Conservation (phyloP, 2,329 filamentous ascomycete species). For the Sclerotinia sclerotiorum region DNA sequence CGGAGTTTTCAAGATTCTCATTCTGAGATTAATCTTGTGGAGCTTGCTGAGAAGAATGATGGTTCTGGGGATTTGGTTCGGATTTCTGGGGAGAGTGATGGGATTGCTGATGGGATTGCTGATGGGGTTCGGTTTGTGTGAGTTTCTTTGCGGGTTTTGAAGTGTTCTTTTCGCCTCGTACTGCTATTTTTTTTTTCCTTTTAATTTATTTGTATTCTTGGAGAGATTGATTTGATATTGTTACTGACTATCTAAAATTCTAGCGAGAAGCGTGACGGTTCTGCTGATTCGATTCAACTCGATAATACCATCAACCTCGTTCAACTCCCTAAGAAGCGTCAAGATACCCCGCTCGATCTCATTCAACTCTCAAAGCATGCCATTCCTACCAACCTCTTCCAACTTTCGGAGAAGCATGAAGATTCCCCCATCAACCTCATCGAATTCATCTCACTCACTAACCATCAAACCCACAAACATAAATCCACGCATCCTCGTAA, state of each 20-base stretch:
- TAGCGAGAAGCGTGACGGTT: not conserved
- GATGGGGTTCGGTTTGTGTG: not conserved
- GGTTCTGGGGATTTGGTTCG: too few relatives aligned
- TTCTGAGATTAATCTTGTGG: not conserved
- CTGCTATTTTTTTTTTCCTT: too few relatives aligned
- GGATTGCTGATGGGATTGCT: too few relatives aligned
- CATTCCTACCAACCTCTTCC: not conserved
- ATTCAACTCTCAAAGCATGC: not conserved
- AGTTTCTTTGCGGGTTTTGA: not conserved
- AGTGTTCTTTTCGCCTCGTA: too few relatives aligned
- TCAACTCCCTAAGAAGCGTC: not conserved
- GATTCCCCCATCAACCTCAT: not conserved
- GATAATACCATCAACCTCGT: not conserved
- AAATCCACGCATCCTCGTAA: not conserved
- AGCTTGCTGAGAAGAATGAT: not conserved
- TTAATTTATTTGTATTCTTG: too few relatives aligned
- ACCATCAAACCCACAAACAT: not conserved
- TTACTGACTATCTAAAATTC: not conserved
- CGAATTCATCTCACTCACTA: not conserved
- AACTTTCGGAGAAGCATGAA: not conserved
- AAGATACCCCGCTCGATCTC: not conserved
- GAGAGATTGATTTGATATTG: too few relatives aligned
- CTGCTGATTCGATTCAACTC: not conserved
- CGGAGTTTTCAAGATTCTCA: too few relatives aligned
- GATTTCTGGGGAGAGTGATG: not conserved